Evolutionary conservation across 208 protist genomes (phyloP).

Genomic region (Acanthamoeba sp.): DNA sequence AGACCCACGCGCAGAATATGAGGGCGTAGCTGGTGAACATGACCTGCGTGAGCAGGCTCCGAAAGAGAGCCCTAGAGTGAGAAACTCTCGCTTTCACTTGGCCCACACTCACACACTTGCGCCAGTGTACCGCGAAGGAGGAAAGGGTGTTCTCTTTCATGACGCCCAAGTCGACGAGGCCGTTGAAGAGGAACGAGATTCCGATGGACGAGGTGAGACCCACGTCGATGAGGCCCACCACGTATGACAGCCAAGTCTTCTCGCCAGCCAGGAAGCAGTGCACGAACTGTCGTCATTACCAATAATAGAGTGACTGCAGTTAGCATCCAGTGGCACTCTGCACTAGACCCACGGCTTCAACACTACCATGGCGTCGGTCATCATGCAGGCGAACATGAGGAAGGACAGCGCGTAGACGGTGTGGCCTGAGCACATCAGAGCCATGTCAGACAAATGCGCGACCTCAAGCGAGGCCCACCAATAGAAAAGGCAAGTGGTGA

Average conservation of each 20-base stretch:
- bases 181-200: conserved; percentile 28
- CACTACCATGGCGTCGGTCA: conserved; percentile 15
- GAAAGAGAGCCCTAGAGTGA: conserved; percentile 9
- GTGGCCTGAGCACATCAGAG: not conserved
- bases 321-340: not conserved
- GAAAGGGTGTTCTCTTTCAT: not conserved
- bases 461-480: not conserved
- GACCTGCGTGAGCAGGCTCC: too few species aligned
- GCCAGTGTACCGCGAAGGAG: not conserved
- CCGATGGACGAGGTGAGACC: conserved; percentile 27
- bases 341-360: not conserved
- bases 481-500: not conserved
- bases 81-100: too few species aligned
- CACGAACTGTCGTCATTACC: not conserved
- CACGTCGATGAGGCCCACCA: conserved; percentile 15
- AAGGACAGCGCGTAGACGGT: not conserved
- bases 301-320: not conserved
- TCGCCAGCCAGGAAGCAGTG: conserved; percentile 18
- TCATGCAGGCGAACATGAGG: conserved; percentile 35
- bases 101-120: not conserved
- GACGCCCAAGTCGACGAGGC: conserved; percentile 29
- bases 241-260: not conserved
- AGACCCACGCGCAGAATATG: not conserved
- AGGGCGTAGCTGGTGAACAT: conserved; percentile 21
- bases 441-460: not conserved